These are phyloP conservation scores for Lepidium sativum DNA, from an alignment of 345 rosid genomes.

Conservation along the genomic window DNA sequence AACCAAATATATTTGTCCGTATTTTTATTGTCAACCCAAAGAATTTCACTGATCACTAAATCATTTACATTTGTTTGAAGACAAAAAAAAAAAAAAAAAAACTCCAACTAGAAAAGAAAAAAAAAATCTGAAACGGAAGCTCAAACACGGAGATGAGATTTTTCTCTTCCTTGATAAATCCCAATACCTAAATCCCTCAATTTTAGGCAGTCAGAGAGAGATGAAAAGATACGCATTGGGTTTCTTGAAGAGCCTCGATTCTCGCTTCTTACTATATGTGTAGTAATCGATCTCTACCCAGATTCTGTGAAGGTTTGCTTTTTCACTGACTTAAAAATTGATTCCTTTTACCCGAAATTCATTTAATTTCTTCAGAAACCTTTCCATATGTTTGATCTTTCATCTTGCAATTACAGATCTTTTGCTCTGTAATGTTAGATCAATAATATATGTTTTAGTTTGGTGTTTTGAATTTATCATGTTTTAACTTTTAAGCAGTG, in stretches of 20 bases:
- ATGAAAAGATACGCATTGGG: constrained; percentile 15
- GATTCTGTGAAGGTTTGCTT: constrained; percentile 19
- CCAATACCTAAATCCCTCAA: constrained; percentile 4
- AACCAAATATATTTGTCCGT: no score
- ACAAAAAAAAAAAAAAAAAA: background rate
- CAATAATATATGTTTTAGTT: background rate
- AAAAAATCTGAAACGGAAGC: constrained; percentile 6
- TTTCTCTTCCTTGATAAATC: constrained; percentile 21
- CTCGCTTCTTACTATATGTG: constrained; percentile 2
- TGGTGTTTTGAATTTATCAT: constrained; percentile 3
- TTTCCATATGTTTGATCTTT: background rate
- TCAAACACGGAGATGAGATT: background rate
- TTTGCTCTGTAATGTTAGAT: background rate
- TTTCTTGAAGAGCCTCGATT: background rate
- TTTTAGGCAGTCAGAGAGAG: constrained; percentile 4
- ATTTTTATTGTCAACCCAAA: no score
- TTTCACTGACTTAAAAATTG: background rate
- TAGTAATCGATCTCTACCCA: constrained; percentile 19
- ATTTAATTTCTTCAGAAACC: background rate
- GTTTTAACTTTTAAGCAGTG: background rate
- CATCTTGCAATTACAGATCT: background rate
- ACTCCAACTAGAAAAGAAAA: background rate
- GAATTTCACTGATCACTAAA: no score
- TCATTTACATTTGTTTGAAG: background rate
- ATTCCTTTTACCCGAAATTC: background rate